A percentile compares a stretch with the other conserved stretches of the same genome.
These are phyloP conservation scores for Diaporthe longicolla DNA, from an alignment of 2,329 filamentous ascomycete species.

Conservation along the genomic window DNA sequence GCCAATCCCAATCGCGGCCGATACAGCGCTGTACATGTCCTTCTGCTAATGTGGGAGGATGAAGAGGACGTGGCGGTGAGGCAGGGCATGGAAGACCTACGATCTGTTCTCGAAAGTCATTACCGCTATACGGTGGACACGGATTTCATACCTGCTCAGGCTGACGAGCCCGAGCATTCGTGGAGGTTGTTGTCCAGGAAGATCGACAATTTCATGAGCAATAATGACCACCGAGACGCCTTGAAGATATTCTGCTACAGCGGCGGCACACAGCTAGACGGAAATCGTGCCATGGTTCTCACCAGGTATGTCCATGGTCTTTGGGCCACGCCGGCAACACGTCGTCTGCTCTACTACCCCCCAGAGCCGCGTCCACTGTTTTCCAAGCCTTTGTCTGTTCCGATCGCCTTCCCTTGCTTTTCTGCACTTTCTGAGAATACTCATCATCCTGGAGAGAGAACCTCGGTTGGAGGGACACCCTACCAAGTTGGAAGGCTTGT, in stretches of 20 bases:
- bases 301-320: slow-evolving; percentile 62
- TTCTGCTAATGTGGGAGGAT: slow-evolving; percentile 71
- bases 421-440: not conserved
- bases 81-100: slow-evolving; percentile 62
- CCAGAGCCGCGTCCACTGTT: not conserved
- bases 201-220: slow-evolving; percentile 67
- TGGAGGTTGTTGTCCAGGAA: slow-evolving; percentile 68
- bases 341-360: not conserved
- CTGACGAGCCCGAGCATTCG: slow-evolving; percentile 61
- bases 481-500: not conserved
- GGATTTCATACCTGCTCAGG: slow-evolving; percentile 62
- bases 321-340: not conserved
- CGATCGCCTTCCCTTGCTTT: not conserved
- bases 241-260: slow-evolving; percentile 73
- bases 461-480: not conserved
- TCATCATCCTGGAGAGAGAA: not conserved
- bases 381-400: slow-evolving; percentile 41
- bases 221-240: slow-evolving; percentile 67
- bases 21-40: slow-evolving; percentile 65
- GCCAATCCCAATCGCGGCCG: slow-evolving; percentile 65
- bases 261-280: slow-evolving; percentile 68
- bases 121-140: slow-evolving; percentile 67
- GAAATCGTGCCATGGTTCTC: slow-evolving; percentile 69
- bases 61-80: slow-evolving; percentile 62
- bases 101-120: slow-evolving; percentile 63